Percentiles rank a stretch among this genome's conserved stretches.
These are phyloP conservation scores for Tarenaya hassleriana DNA, from an alignment of 345 rosid genomes.

Conservation along the genomic window DNA sequence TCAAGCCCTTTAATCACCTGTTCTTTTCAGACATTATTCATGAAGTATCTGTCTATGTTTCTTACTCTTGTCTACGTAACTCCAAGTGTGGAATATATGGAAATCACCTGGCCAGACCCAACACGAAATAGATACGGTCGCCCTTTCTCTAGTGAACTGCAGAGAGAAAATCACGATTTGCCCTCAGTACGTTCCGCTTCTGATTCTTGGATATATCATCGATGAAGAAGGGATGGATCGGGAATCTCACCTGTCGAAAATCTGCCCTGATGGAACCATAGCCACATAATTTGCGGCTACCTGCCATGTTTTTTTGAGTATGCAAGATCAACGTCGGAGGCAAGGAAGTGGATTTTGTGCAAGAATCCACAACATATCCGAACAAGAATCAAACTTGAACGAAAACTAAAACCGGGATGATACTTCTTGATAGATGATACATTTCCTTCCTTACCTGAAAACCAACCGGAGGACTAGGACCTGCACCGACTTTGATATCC, in stretches of 20 bases:
- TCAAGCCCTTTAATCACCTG: conserved; percentile 97
- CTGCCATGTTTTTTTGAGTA: too few relatives aligned
- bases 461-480: conserved; percentile 88
- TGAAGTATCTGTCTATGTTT: not conserved
- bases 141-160: conserved; percentile 89
- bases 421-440: too few relatives aligned
- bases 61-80: too few relatives aligned
- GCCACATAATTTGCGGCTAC: conserved; percentile 96
- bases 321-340: too few relatives aligned
- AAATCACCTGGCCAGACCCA: conserved; percentile 84
- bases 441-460: conserved; percentile 52
- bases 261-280: conserved; percentile 92
- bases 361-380: too few relatives aligned
- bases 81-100: too few relatives aligned
- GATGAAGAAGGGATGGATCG: conserved; percentile 4
- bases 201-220: not conserved
- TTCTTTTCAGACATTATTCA: conserved; percentile 12
- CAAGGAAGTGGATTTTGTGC: too few relatives aligned
- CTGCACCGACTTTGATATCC: conserved; percentile 79
- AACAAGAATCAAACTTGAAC: too few relatives aligned
- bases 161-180: conserved; percentile 26
- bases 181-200: conserved; percentile 20
- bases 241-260: conserved; percentile 68
- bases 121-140: conserved; percentile 73
- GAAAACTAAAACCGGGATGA: too few relatives aligned